Percentiles rank a stretch among this genome's conserved stretches.
Evolutionary conservation across 345 rosid genomes (phyloP).

Genomic region (Punica granatum): DNA sequence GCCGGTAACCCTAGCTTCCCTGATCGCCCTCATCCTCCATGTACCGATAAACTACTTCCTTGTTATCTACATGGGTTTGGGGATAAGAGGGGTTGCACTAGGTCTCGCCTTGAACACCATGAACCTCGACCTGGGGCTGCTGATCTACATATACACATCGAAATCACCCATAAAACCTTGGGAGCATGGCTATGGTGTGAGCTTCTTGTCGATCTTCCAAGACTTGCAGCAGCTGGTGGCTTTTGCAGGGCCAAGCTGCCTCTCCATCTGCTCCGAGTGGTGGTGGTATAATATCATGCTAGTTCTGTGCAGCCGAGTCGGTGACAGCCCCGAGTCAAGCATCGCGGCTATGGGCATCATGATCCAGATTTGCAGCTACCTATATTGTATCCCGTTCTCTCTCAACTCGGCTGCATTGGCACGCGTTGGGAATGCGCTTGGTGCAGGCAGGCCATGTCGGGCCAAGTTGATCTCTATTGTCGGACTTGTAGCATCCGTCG

Average conservation of each 20-base stretch:
- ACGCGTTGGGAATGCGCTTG: conserved; percentile 65
- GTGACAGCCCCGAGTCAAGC: conserved; percentile 45
- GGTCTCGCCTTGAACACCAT: conserved; percentile 71
- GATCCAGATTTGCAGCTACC: conserved; percentile 59
- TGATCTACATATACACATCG: conserved; percentile 41
- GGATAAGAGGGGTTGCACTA: conserved; percentile 62
- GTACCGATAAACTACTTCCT: conserved; percentile 70
- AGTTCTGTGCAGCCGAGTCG: conserved; percentile 66
- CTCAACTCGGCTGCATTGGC: conserved; percentile 51
- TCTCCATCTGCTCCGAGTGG: conserved; percentile 82
- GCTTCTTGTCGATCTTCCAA: conserved; percentile 33
- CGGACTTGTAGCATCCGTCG: conserved; percentile 46
- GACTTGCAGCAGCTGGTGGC: conserved; percentile 67
- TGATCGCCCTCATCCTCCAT: conserved; percentile 52
- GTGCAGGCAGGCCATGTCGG: conserved; percentile 57
- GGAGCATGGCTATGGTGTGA: conserved; percentile 31
- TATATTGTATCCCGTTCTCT: conserved; percentile 66
- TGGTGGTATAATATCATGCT: conserved; percentile 95
- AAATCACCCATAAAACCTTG: conserved; percentile 58
- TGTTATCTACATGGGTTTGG: conserved; percentile 42
- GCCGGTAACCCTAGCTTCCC: conserved; percentile 53
- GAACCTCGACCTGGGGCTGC: conserved; percentile 58
- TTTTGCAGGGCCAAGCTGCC: conserved; percentile 55
- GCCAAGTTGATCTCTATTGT: conserved; percentile 53
- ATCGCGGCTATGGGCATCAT: conserved; percentile 75